Percentiles rank a stretch among this genome's conserved stretches.
Evolutionary conservation across 257 asterid species (phyloP).

Genomic region (Petrea volubilis): DNA sequence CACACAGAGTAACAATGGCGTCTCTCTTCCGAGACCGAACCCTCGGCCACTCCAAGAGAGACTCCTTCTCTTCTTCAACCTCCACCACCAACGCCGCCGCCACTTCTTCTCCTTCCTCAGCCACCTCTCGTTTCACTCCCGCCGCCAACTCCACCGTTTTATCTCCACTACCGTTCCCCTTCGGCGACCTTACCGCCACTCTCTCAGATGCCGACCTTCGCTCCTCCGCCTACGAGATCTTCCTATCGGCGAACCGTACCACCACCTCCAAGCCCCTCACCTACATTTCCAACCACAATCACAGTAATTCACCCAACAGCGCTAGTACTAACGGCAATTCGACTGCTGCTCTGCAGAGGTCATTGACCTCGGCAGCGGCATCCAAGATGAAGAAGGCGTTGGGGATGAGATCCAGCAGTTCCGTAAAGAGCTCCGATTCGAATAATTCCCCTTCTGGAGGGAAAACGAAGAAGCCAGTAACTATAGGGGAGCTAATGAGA

Average conservation of each 20-base stretch:
- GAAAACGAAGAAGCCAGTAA: slow-evolving; percentile 71
- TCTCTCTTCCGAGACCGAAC: slow-evolving; percentile 91
- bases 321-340: slow-evolving; percentile 26
- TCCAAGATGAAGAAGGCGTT: slow-evolving; percentile 97
- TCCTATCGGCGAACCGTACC: slow-evolving; percentile 79
- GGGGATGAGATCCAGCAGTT: slow-evolving; percentile 83
- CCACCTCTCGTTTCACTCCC: slow-evolving; percentile 54
- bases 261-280: slow-evolving; percentile 62
- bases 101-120: slow-evolving; percentile 45
- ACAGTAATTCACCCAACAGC: slow-evolving; percentile 27
- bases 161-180: slow-evolving; percentile 75
- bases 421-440: slow-evolving; percentile 51
- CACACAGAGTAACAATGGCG: slow-evolving; percentile 60
- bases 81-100: slow-evolving; percentile 35
- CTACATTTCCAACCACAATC: slow-evolving; percentile 41
- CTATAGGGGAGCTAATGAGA: slow-evolving; percentile 89
- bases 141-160: slow-evolving; percentile 32
- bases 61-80: slow-evolving; percentile 51
- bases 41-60: slow-evolving; percentile 67
- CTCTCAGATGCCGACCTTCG: slow-evolving; percentile 78
- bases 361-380: slow-evolving; percentile 91
- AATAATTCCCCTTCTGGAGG: slow-evolving; percentile 59
- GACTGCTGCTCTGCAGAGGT: slow-evolving; percentile 58
- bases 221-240: slow-evolving; percentile 88
- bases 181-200: slow-evolving; percentile 62